These are phyloP conservation scores for Pseudocercospora pini-densiflorae DNA, from an alignment of 2,329 filamentous ascomycete genomes.

Conservation along the genomic window DNA sequence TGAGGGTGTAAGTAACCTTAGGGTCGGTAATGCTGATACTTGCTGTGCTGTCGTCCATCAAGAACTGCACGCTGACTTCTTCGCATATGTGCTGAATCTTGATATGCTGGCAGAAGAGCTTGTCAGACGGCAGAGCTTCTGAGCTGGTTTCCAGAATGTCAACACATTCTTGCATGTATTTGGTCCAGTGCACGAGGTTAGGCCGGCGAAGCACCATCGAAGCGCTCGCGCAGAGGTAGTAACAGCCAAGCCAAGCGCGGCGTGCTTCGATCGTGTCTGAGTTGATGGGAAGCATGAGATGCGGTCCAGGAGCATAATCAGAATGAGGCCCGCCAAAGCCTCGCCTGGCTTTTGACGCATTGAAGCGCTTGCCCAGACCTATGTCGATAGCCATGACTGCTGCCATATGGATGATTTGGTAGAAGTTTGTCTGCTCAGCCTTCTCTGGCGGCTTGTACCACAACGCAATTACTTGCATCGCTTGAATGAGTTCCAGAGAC, in stretches of 20 bases:
- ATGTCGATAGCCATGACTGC: conserved; percentile 83
- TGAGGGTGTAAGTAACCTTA: conserved; percentile 59
- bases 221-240: conserved; percentile 63
- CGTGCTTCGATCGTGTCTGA: conserved; percentile 61
- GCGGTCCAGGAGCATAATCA: conserved; percentile 38
- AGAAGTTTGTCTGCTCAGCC: conserved; percentile 87
- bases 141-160: conserved; percentile 61
- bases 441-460: conserved; percentile 87
- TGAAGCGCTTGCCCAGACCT: conserved; percentile 67
- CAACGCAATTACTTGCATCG: conserved; percentile 73
- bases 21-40: conserved; percentile 59
- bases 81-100: conserved; percentile 63
- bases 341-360: conserved; percentile 43
- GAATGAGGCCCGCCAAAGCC: conserved; percentile 41
- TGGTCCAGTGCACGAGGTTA: conserved; percentile 63
- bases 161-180: conserved; percentile 67
- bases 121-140: conserved; percentile 62
- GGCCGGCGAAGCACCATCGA: conserved; percentile 63
- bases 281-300: conserved; percentile 40
- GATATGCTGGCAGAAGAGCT: conserved; percentile 60
- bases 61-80: conserved; percentile 60
- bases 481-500: conserved; percentile 80
- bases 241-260: conserved; percentile 64
- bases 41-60: conserved; percentile 58
- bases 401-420: conserved; percentile 81